These are phyloP conservation scores for Lyophyllum decastes DNA, from an alignment of 768 basidiomycete species.

Conservation along the genomic window DNA sequence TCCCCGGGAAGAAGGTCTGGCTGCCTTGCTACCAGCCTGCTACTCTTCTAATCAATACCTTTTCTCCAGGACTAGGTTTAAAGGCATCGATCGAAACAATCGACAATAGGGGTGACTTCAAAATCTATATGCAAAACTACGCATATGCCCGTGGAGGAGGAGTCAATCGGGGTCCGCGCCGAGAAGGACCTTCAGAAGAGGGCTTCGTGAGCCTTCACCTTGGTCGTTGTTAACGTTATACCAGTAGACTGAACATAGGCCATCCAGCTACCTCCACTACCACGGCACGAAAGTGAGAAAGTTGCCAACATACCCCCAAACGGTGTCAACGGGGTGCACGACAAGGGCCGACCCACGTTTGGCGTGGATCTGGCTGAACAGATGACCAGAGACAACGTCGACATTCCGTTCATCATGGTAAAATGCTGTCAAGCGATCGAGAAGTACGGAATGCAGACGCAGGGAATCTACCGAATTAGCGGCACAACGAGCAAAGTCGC, in stretches of 20 bases:
- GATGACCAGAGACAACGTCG: conserved; percentile 87
- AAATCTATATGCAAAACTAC: conserved; percentile 96
- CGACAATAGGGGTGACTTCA: conserved; percentile 94
- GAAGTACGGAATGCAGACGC: conserved; percentile 76
- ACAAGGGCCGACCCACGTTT: conserved; percentile 82
- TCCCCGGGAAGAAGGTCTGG: conserved; percentile 69
- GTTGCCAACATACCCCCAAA: conserved; percentile 19
- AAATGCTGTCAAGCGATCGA: conserved; percentile 94
- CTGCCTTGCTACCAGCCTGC: background rate
- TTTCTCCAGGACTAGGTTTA: conserved; percentile 58
- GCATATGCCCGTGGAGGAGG: conserved; percentile 79
- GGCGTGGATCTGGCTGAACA: conserved; percentile 92
- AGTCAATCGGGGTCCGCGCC: conserved; percentile 67
- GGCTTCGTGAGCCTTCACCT: conserved; percentile 78
- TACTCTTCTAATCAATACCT: background rate
- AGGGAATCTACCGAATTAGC: conserved; percentile 93
- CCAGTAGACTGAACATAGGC: background rate
- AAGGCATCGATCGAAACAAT: conserved; percentile 89
- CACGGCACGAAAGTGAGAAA: conserved; percentile 37
- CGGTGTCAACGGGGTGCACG: conserved; percentile 40
- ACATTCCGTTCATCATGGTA: conserved; percentile 83
- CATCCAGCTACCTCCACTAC: conserved; percentile 62
- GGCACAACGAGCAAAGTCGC: conserved; percentile 88
- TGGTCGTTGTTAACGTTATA: background rate
- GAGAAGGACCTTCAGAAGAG: conserved; percentile 89